Evolutionary conservation across 495 filamentous ascomycete species (phyloP), one percentile per base, ranked within the genome.

Genomic region (Parachaetomium inaequale): DNA sequence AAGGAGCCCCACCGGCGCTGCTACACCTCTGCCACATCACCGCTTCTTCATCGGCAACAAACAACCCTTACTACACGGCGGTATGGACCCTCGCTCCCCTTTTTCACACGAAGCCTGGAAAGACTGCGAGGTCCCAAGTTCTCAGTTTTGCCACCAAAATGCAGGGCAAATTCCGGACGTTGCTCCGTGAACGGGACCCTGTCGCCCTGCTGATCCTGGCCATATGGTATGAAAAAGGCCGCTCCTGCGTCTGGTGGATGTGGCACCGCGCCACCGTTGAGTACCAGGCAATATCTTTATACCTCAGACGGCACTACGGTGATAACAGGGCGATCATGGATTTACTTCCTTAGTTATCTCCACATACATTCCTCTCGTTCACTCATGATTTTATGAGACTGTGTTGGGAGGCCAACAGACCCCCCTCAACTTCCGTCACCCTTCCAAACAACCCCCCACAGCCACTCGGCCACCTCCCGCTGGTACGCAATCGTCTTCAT

Each of bases 401-500:
- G 8, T 32, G 31, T 32, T 32, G 31, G 8, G 4, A 32, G 31
- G 31, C 8, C 4, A 32, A 32, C 7, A 28, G 31, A 28, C 26
- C 17, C 28, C 28, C 29, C n/a, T 36, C 29, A 31, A 23, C 12
- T 40, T 12, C 34, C 34, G 2, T 15, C 36, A 15, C 50, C 29
- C 7, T 12, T 12, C 50, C 50, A 53, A n/a, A 53, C 50, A 17
- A 64, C 56, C 17, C 66, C 67, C 57, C 58, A 65, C 21, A 76
- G 43, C 74, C 74, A 76, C 15, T 75, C 66, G 7, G 69, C 74
- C 29, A 75, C 2, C 26, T 72, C 59, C 53, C 70, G 55, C 63
- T 74, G 72, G 51, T 73, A 73, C 26, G 70, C 73, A 34, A 68
- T 55, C 31, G 67, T 68, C 68, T 78, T 75, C 66, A 70, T 69